Base-by-base conservation (phyloP, 2,329 filamentous ascomycete genomes). In the Bipolaris oryzae region DNA sequence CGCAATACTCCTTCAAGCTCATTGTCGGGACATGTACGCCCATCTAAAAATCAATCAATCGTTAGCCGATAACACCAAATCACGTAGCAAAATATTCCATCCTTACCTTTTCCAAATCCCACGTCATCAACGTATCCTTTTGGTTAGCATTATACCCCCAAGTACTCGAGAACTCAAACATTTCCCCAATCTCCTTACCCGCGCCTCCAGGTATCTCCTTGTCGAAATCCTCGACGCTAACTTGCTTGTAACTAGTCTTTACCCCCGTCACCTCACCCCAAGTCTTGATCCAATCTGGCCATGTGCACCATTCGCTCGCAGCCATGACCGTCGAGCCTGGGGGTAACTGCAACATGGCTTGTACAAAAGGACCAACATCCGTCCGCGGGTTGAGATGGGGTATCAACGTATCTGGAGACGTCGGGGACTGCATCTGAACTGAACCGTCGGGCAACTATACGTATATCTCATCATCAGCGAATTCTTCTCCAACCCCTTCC, bases 301-400 rank as follows among this genome's bases (percentile, higher is more conserved):
- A 67, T 9, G 57, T 67, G 23, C 63, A 54, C 39, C 53, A 57
- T 28, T 60, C 57, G 7, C 60, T 66, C 3, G 60, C 57, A 23
- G 66, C 71, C 58, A 73, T 64, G 42, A 74, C 56, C 3, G 57
- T 69, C 7, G 62, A 67, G n/a, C 16, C 20, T 2, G 38, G 38
- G n/a, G 38, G 38, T 13, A 41, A 13, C 38, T 41, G 10, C 38
- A 41, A 23, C 38, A 41, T 41, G 3, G 38, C 38, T 4, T 16
- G 38, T 16, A 41, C 38, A 21, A 41, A 41, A 13, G 20, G 11
- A 7, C 38, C 38, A 15, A 21, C 23, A 21, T 41, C 38, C 0
- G 38, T 15, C 9, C 38, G 38, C 3, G 38, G 38, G 7, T 41
- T 23, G 13, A 41, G 11, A 23, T 41, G 38, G 2, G 38, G 38